A percentile compares a stretch with the other conserved stretches of the same genome.
Evolutionary conservation across 495 filamentous ascomycete species (phyloP).

Genomic region (Penicillium bovifimosum): DNA sequence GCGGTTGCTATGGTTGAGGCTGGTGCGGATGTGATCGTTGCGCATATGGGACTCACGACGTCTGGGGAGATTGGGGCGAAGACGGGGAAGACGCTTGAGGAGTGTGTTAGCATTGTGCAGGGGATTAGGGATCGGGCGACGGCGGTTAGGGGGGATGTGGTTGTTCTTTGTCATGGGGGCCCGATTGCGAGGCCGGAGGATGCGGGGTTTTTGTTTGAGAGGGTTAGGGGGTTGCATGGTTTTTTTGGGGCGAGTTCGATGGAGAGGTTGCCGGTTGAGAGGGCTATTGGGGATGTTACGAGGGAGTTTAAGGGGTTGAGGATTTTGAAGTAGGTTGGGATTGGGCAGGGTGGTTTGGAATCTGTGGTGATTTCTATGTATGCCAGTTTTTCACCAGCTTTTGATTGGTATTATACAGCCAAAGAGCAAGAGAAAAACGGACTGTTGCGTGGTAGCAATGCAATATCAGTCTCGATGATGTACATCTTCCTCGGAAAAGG

Average conservation of each 20-base stretch:
- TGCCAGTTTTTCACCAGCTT: not conserved
- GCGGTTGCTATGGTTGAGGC: constrained; percentile 54
- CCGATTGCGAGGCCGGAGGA: constrained; percentile 59
- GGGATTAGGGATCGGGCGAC: constrained; percentile 59
- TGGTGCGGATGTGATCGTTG: constrained; percentile 63
- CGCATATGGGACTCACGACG: constrained; percentile 65
- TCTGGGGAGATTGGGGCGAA: constrained; percentile 57
- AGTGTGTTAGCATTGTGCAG: constrained; percentile 55
- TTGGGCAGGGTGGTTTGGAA: no score
- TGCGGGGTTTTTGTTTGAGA: constrained; percentile 54
- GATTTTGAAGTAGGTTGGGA: not conserved
- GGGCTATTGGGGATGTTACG: constrained; percentile 57
- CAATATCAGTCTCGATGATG: not conserved
- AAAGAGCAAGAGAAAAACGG: not conserved
- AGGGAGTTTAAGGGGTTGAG: constrained; percentile 47
- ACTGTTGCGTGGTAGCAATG: not conserved
- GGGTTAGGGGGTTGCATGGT: constrained; percentile 58
- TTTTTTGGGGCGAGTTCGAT: constrained; percentile 69
- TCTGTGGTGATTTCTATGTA: not conserved
- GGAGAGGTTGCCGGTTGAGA: constrained; percentile 65
- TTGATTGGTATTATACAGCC: not conserved
- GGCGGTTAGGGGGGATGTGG: constrained; percentile 49
- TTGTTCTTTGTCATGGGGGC: constrained; percentile 66
- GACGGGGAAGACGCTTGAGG: constrained; percentile 55
- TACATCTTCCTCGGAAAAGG: not conserved